Percentiles rank a stretch among this genome's conserved stretches.
Conservation (phyloP, 345 rosid genomes). For the Turritis glabra region DNA sequence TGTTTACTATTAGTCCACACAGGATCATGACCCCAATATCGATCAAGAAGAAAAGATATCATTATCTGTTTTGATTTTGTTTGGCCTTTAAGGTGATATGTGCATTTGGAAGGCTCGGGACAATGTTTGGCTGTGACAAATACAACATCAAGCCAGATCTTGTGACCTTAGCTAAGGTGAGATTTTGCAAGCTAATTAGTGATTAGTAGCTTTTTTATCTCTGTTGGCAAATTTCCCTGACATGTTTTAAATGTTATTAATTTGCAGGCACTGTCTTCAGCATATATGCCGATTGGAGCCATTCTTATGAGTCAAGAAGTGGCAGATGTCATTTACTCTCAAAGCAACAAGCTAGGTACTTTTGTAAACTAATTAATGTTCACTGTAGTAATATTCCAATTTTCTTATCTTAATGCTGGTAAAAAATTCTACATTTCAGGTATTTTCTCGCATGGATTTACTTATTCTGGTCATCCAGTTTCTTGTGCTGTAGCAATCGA, state of each 20-base stretch:
- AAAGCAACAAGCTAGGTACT: constrained; percentile 94
- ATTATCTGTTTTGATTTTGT: constrained; percentile 1
- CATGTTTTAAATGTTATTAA: not conserved
- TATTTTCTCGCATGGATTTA: constrained; percentile 86
- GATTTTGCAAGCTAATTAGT: not conserved
- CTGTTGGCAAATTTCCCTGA: not conserved
- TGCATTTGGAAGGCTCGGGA: constrained; percentile 98
- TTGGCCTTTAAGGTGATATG: constrained; percentile 69
- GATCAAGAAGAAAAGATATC: not conserved
- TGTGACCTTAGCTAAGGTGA: constrained; percentile 88
- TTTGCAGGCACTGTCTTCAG: constrained; percentile 86
- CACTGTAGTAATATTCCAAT: not conserved
- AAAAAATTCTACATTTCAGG: constrained; percentile 46
- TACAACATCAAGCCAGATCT: constrained; percentile 92
- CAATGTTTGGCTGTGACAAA: constrained; percentile 92
- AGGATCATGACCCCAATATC: not conserved
- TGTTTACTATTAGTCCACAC: not conserved
- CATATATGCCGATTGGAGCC: constrained; percentile 94
- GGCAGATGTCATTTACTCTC: constrained; percentile 85
- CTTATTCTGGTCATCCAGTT: constrained; percentile 96
- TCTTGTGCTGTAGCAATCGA: constrained; percentile 90
- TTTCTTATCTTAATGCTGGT: constrained; percentile 1
- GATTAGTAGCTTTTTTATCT: not conserved
- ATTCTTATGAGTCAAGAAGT: constrained; percentile 80
- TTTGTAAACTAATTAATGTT: not conserved